Conservation (phyloP, 2,329 filamentous ascomycete genomes). For the Ramularia endophylla region DNA sequence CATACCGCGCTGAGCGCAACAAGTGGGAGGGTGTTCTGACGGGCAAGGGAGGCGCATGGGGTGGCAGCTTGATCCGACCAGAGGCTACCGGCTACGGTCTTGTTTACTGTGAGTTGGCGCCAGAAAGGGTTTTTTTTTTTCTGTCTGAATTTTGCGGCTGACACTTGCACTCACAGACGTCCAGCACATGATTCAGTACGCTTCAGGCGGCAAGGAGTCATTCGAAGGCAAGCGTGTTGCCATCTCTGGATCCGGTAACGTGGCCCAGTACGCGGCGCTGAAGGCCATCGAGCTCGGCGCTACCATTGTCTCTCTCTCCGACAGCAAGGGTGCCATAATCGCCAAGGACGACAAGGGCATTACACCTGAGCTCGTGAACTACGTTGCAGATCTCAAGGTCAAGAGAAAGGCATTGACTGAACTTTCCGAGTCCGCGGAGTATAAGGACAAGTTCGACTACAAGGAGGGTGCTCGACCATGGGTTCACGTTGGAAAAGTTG, state of each 20-base stretch:
- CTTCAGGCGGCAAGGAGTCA: constrained; percentile 67
- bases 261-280: constrained; percentile 93
- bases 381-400: constrained; percentile 81
- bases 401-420: constrained; percentile 75
- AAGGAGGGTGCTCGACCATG: constrained; percentile 83
- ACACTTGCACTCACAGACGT: constrained; percentile 52
- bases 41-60: constrained; percentile 90
- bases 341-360: constrained; percentile 65
- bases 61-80: constrained; percentile 86
- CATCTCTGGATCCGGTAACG: constrained; percentile 95
- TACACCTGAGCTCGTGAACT: constrained; percentile 69
- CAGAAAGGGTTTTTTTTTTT: not conserved
- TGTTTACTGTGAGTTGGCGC: constrained; percentile 62
- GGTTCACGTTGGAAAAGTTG: constrained; percentile 82
- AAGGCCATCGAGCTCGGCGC: constrained; percentile 96
- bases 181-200: constrained; percentile 89
- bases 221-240: constrained; percentile 91
- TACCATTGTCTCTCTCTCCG: constrained; percentile 85
- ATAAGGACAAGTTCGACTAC: constrained; percentile 70
- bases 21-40: constrained; percentile 94
- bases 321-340: constrained; percentile 80
- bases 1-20: constrained; percentile 84
- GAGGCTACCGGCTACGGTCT: constrained; percentile 97
- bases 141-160: constrained; percentile 7
- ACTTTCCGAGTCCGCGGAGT: constrained; percentile 52